Conservation (phyloP, 768 basidiomycete genomes). For the Udeniomyces megalosporus region DNA sequence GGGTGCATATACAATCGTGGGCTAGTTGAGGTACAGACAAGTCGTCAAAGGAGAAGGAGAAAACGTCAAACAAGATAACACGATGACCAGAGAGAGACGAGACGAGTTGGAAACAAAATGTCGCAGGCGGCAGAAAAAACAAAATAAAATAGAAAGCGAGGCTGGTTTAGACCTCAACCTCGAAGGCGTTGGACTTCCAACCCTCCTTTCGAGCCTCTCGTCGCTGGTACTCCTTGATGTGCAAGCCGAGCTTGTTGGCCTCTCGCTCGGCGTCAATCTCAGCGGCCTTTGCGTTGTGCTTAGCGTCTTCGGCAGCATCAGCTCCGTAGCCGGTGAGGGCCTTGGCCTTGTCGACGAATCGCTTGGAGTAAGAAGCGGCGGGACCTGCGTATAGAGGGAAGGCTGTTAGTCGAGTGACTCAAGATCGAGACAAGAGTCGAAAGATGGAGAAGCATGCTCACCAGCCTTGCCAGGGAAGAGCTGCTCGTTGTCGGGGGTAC, state of each 20-base stretch:
- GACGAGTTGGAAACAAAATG: too few relatives aligned
- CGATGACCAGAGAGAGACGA: too few relatives aligned
- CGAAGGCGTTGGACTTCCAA: constrained; percentile 5
- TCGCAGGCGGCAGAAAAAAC: too few relatives aligned
- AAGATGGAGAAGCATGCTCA: too few relatives aligned
- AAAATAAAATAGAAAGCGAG: too few relatives aligned
- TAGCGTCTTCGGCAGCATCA: constrained; percentile 23
- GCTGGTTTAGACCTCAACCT: constrained; percentile 53
- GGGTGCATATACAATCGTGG: too few relatives aligned
- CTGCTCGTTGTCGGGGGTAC: constrained; percentile 31
- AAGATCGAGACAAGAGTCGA: constrained; percentile 22
- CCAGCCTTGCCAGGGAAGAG: constrained; percentile 26
- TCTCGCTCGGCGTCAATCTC: constrained; percentile 8
- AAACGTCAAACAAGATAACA: too few relatives aligned
- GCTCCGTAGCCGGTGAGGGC: constrained; percentile 24
- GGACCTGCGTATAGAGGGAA: constrained; percentile 25
- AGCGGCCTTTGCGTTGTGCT: not conserved
- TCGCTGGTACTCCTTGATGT: not conserved
- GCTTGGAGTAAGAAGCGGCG: constrained; percentile 19
- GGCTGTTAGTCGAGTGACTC: constrained; percentile 24
- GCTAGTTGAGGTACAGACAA: too few relatives aligned
- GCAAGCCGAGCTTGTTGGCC: constrained; percentile 4
- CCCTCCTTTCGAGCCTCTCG: constrained; percentile 7
- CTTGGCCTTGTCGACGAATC: constrained; percentile 22
- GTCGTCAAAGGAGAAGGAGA: too few relatives aligned